Conservation (phyloP, 2,329 filamentous ascomycete genomes). For the Colletotrichum endophyticum region DNA sequence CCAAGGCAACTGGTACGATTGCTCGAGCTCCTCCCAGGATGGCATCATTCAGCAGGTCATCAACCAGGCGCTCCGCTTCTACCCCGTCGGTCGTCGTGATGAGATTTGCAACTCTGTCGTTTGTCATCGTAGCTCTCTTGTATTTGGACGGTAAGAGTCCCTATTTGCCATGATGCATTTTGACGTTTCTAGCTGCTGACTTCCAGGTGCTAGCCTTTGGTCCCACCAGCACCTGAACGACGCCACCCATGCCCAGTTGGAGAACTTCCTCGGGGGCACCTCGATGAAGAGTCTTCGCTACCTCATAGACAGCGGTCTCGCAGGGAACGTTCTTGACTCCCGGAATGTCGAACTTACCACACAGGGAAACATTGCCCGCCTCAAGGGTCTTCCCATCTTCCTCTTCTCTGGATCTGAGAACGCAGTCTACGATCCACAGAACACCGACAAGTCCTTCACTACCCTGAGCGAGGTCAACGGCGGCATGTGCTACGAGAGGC, state of each 20-base stretch:
- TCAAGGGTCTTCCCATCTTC: constrained; percentile 15
- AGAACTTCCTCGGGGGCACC: constrained; percentile 66
- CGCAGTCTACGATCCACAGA: constrained; percentile 25
- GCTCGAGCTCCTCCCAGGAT: constrained; percentile 50
- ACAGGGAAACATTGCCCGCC: background rate
- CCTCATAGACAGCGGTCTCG: constrained; percentile 59
- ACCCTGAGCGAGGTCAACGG: constrained; percentile 25
- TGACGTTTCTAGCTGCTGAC: background rate
- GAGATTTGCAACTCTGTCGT: constrained; percentile 67
- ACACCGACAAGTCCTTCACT: constrained; percentile 28
- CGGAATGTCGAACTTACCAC: background rate
- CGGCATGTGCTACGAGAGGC: constrained; percentile 26
- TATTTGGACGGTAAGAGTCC: constrained; percentile 58
- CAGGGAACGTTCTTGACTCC: constrained; percentile 46
- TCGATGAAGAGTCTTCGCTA: constrained; percentile 62
- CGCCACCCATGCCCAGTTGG: constrained; percentile 66
- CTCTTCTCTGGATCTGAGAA: constrained; percentile 24
- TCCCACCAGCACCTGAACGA: constrained; percentile 69
- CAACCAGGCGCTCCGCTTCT: constrained; percentile 63
- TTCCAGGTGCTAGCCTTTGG: constrained; percentile 43
- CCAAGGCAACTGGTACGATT: constrained; percentile 61
- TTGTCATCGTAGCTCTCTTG: constrained; percentile 65
- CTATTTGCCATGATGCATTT: too few species aligned
- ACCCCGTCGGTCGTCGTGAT: constrained; percentile 51
- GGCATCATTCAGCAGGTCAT: constrained; percentile 52